Percentiles rank a stretch among this genome's conserved stretches.
Conservation (phyloP, 805 yeast species). For the Kuraishia borneana region DNA sequence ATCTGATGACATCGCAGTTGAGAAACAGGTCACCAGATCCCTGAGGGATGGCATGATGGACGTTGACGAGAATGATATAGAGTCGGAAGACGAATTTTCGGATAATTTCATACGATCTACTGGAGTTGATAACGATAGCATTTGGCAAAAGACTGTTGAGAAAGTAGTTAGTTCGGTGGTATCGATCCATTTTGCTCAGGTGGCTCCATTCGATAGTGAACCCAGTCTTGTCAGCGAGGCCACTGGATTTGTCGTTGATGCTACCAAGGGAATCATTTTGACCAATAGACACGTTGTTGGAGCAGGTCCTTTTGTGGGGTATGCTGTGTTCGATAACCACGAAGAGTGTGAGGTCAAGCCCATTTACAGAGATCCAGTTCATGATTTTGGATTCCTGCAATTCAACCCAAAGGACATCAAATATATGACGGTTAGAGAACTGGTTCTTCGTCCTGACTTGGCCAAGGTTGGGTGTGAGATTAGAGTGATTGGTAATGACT, state of each 20-base stretch:
- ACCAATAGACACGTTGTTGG: slow-evolving; percentile 95
- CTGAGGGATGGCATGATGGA: background rate
- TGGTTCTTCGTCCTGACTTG: slow-evolving; percentile 65
- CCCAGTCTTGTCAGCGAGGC: slow-evolving; percentile 75
- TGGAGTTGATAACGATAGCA: slow-evolving; percentile 16
- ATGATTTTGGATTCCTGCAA: slow-evolving; percentile 83
- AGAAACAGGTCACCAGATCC: slow-evolving; percentile 4
- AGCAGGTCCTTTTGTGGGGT: slow-evolving; percentile 89
- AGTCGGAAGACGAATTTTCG: slow-evolving; percentile 2
- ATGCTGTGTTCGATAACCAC: slow-evolving; percentile 87
- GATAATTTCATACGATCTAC: background rate
- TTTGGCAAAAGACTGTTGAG: slow-evolving; percentile 77
- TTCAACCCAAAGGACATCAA: slow-evolving; percentile 64
- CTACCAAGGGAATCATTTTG: slow-evolving; percentile 68
- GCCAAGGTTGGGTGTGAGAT: slow-evolving; percentile 91
- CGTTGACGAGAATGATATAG: slow-evolving; percentile 2
- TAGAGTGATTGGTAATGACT: slow-evolving; percentile 92
- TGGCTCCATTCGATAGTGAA: slow-evolving; percentile 82
- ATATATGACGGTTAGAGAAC: slow-evolving; percentile 59
- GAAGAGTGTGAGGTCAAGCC: slow-evolving; percentile 85
- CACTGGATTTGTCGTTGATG: slow-evolving; percentile 91
- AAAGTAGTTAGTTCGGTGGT: slow-evolving; percentile 79
- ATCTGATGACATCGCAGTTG: slow-evolving; percentile 5
- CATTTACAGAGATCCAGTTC: slow-evolving; percentile 87
- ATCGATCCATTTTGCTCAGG: slow-evolving; percentile 80